Conservation (phyloP, 768 basidiomycete species). For the Boletus pseudopeckii region DNA sequence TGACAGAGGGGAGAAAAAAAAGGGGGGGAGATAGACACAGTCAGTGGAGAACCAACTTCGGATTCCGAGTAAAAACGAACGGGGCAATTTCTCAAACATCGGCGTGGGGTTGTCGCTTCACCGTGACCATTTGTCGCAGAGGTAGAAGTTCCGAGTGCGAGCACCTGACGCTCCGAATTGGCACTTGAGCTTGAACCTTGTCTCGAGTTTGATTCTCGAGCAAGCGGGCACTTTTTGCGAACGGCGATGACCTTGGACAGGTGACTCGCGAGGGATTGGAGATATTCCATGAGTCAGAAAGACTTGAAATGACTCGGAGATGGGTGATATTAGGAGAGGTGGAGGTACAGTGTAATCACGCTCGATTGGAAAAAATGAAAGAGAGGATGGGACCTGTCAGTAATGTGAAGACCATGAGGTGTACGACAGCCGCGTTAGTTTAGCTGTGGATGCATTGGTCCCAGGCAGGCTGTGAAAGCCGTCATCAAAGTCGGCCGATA, state of each 20-base stretch:
- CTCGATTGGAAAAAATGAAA: not conserved
- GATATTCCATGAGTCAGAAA: conserved; percentile 18
- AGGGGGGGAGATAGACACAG: no score
- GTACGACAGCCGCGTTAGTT: conserved; percentile 15
- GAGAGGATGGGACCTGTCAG: not conserved
- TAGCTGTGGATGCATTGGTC: conserved; percentile 22
- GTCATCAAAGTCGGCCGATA: conserved; percentile 14
- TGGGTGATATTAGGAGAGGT: not conserved
- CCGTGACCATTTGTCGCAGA: not conserved
- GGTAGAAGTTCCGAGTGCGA: conserved; percentile 12
- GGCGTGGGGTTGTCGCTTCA: not conserved
- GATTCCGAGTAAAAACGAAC: conserved; percentile 7
- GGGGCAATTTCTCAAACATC: conserved; percentile 8
- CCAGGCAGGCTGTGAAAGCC: not conserved
- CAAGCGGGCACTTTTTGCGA: conserved; percentile 14
- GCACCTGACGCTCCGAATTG: conserved; percentile 5
- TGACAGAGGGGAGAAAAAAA: not conserved
- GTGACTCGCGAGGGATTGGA: conserved; percentile 13
- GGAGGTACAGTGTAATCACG: not conserved
- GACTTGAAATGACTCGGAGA: not conserved
- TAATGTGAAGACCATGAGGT: conserved; percentile 16
- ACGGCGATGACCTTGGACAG: conserved; percentile 24
- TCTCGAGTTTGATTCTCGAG: conserved; percentile 8
- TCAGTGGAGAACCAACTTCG: not conserved
- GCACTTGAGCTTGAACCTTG: conserved; percentile 12